Evolutionary conservation across 805 yeast genomes (phyloP), one percentile per base, ranked within the genome.

Genomic region (Cyberlindnera subsufficiens): DNA sequence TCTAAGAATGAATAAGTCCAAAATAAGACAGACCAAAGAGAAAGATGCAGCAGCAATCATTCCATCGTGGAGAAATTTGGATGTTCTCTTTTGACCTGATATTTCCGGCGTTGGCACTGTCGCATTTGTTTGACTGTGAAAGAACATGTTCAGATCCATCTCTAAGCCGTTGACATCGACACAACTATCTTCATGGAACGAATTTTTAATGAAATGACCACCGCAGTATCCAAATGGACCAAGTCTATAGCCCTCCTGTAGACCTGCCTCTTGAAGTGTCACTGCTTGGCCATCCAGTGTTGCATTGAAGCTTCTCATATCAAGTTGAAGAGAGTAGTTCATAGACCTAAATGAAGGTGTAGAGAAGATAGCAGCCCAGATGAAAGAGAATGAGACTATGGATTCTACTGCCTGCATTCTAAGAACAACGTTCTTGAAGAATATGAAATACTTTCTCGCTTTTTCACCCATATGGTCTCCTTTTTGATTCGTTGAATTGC

Each of bases 291-390:
- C 22, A 11, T 34, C 15, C 36, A 34, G 10, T 3, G n/a, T 25
- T 17, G 30, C 19, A 13, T 36, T 14, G 32, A 27, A 36, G 32
- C 18, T 15, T 11, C 22, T 29, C 32, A 36, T 16, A 18, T 36
- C 20, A 16, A 36, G 25, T 17, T 36, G 32, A 36, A 36, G 15
- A 5, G 22, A 5, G 13, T 36, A 36, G 33, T 36, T 36, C 16
- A 6, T 16, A 4, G 32, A 15, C 5, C 10, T 29, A 15, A 11
- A 15, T 11, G 33, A 36, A 13, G 39, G 39, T 13, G 39, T 13
- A 16, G 39, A 36, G 39, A 36, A 36, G 32, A 36, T 36, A 22
- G 32, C 32, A 10, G 39, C 39, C 32, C 32, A 36, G 27, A 36
- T 27, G 15, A 36, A 36, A 8, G 39, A 16, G 20, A 36, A 36